Evolutionary conservation across 257 asterid species (phyloP).

Genomic region (Penstemon eatonii): DNA sequence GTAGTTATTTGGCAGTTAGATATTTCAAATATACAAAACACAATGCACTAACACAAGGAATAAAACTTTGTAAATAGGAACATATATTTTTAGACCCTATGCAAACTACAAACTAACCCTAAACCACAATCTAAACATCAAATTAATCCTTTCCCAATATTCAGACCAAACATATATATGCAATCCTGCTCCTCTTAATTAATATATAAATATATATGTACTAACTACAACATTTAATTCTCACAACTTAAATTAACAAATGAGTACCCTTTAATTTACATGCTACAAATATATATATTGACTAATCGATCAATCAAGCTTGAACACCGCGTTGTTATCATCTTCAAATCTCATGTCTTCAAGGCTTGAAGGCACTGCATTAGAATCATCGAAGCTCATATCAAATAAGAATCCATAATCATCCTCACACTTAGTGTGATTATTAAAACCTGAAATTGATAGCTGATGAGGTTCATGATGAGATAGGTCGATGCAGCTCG

Average conservation of each 20-base stretch:
- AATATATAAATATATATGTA: too few relatives aligned
- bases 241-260: conserved; percentile 16
- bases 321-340: neutral
- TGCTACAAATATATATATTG: neutral
- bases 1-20: too few relatives aligned
- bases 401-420: conserved; percentile 34
- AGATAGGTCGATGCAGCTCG: too few relatives aligned
- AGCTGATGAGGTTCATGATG: too few relatives aligned
- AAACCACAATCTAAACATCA: too few relatives aligned
- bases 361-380: conserved; percentile 18
- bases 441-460: neutral
- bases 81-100: too few relatives aligned
- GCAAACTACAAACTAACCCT: too few relatives aligned
- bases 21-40: too few relatives aligned
- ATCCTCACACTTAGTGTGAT: conserved; percentile 34
- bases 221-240: conserved; percentile 5
- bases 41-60: too few relatives aligned
- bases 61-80: too few relatives aligned
- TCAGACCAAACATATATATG: conserved; percentile 9
- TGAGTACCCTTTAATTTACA: neutral
- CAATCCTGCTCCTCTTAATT: too few relatives aligned
- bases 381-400: conserved; percentile 12
- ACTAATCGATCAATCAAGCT: neutral
- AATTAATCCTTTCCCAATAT: too few relatives aligned
- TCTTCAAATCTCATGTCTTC: conserved; percentile 15